phyloP scores from a whole-genome alignment of 257 asterid genomes.

The Solanum stenotomum region DNA sequence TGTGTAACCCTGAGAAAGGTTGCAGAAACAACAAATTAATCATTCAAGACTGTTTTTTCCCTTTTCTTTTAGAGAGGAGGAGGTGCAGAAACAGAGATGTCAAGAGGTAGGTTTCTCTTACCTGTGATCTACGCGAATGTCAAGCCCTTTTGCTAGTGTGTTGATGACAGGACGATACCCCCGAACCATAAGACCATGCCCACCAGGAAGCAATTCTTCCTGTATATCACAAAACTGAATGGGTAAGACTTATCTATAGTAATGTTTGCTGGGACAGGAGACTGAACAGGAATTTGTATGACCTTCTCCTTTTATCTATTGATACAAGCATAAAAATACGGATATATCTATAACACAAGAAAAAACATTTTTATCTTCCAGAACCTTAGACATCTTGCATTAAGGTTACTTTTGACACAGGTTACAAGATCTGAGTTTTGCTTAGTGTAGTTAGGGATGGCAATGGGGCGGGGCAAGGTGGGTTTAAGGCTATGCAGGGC shows the following conservation, averaged over 20 bases:
- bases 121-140: slow-evolving; percentile 85
- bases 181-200: slow-evolving; percentile 98
- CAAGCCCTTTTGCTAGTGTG: slow-evolving; percentile 89
- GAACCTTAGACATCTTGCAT: neutral
- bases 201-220: slow-evolving; percentile 98
- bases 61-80: neutral
- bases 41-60: neutral
- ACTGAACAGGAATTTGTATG: neutral
- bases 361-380: neutral
- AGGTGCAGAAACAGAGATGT: neutral
- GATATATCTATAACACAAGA: neutral
- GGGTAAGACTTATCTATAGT: neutral
- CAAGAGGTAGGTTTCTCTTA: neutral
- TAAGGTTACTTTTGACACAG: neutral
- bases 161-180: slow-evolving; percentile 93
- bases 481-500: no score
- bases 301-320: neutral
- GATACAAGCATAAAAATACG: neutral
- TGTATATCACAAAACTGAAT: slow-evolving; percentile 8
- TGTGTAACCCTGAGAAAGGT: slow-evolving; percentile 52
- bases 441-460: neutral
- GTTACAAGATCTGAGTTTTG: neutral
- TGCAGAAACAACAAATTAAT: neutral
- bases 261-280: neutral
- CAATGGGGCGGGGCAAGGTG: no score